Evolutionary conservation across 176 grass and related monocot genomes (phyloP).

Genomic region (Zizania latifolia): DNA sequence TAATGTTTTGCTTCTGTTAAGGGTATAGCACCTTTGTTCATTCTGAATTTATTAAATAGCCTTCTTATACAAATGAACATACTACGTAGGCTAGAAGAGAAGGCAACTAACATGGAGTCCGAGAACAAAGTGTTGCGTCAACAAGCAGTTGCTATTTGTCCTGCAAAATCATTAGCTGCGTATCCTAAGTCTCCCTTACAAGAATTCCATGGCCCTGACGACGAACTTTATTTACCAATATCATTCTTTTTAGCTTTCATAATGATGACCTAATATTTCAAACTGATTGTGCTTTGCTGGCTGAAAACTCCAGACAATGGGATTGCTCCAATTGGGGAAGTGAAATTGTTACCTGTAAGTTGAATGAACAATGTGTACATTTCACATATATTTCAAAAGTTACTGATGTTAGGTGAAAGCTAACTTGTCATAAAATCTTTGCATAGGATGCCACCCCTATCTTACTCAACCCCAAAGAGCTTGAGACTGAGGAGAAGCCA

Average conservation of each 20-base stretch:
- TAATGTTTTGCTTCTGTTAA: conserved; percentile 19
- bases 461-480: conserved; percentile 57
- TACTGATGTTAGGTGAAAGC: too few relatives aligned
- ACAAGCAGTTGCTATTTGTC: conserved; percentile 84
- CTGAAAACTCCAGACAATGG: too few relatives aligned
- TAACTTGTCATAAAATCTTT: conserved; percentile 33
- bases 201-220: conserved; percentile 6
- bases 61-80: not conserved
- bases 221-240: conserved; percentile 14
- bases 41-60: conserved; percentile 16
- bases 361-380: too few relatives aligned
- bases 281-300: too few relatives aligned
- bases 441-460: conserved; percentile 63
- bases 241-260: conserved; percentile 7
- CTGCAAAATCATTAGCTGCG: conserved; percentile 66
- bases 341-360: too few relatives aligned
- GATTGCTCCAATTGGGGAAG: too few relatives aligned
- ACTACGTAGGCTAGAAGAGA: too few relatives aligned
- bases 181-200: too few relatives aligned
- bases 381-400: too few relatives aligned
- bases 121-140: too few relatives aligned
- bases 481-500: conserved; percentile 85
- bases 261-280: too few relatives aligned
- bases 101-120: too few relatives aligned
- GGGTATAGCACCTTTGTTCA: not conserved